Evolutionary conservation across 768 basidiomycete genomes (phyloP).

Genomic region (Termitomyces sp.): DNA sequence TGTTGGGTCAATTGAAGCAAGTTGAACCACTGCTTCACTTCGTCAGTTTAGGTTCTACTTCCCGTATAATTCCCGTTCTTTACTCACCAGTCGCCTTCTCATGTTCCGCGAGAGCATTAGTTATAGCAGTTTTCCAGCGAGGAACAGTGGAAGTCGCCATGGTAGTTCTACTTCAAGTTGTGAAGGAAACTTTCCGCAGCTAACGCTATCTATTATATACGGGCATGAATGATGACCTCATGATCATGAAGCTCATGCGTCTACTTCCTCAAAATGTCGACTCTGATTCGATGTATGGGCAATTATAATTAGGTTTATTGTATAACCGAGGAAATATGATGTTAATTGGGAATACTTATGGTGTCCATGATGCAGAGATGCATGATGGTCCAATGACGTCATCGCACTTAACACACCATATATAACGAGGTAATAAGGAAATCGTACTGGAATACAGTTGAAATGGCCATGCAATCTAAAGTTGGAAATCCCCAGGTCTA

Average conservation of each 20-base stretch:
- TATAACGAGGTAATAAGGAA: neutral
- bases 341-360: neutral
- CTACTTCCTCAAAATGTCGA: neutral
- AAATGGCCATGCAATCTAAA: slow-evolving; percentile 37
- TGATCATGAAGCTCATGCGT: neutral
- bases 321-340: no score
- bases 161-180: neutral
- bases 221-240: neutral
- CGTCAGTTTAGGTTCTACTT: neutral
- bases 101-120: slow-evolving; percentile 34
- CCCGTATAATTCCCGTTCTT: neutral
- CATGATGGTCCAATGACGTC: neutral
- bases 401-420: neutral
- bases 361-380: no score
- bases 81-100: slow-evolving; percentile 32
- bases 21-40: slow-evolving; percentile 45
- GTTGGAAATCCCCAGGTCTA: slow-evolving; percentile 45
- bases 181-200: neutral
- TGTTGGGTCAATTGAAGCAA: slow-evolving; percentile 48
- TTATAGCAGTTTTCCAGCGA: slow-evolving; percentile 44
- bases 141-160: slow-evolving; percentile 22
- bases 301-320: neutral
- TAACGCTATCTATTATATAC: neutral
- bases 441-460: neutral
- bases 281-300: neutral